Percentiles rank a stretch among this genome's conserved stretches.
Conservation (phyloP, 2,329 filamentous ascomycete genomes). For the Myrmaecium sp. region DNA sequence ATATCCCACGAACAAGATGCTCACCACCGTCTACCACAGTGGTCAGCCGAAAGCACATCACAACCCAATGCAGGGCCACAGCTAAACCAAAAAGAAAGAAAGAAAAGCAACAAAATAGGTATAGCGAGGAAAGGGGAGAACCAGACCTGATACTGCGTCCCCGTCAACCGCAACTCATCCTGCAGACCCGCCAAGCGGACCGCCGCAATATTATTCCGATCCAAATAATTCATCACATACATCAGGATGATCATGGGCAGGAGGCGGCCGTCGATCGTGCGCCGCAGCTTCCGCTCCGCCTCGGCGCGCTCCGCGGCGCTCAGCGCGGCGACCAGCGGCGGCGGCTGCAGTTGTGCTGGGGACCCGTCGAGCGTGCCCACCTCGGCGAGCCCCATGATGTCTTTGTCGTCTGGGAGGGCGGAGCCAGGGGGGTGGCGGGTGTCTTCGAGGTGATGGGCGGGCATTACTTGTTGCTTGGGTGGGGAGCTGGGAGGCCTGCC, state of each 20-base stretch:
- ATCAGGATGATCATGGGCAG: constrained; percentile 56
- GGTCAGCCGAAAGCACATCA: not conserved
- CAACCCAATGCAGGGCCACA: not conserved
- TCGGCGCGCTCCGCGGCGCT: constrained; percentile 33
- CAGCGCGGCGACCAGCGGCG: constrained; percentile 24
- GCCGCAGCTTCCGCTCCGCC: constrained; percentile 42
- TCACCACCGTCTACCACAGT: constrained; percentile 13
- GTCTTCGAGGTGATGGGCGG: no score
- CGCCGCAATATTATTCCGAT: constrained; percentile 51
- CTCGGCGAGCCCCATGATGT: no score
- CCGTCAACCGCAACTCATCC: constrained; percentile 37
- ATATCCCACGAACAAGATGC: constrained; percentile 45
- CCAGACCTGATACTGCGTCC: constrained; percentile 45
- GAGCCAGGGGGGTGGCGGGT: no score
- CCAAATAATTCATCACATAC: constrained; percentile 54
- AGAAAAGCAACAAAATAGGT: no score
- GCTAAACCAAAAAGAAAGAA: no score
- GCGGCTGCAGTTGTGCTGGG: constrained; percentile 14
- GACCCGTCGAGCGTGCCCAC: not conserved
- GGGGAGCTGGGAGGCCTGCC: no score
- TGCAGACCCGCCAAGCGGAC: constrained; percentile 46
- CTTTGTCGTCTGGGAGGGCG: no score
- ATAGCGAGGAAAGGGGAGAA: constrained; percentile 15
- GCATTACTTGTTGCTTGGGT: no score
- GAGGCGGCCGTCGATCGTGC: constrained; percentile 53